A percentile compares a stretch with the other conserved stretches of the same genome.
Conservation (phyloP, 2,329 filamentous ascomycete genomes). For the Diplodia scrobiculata region DNA sequence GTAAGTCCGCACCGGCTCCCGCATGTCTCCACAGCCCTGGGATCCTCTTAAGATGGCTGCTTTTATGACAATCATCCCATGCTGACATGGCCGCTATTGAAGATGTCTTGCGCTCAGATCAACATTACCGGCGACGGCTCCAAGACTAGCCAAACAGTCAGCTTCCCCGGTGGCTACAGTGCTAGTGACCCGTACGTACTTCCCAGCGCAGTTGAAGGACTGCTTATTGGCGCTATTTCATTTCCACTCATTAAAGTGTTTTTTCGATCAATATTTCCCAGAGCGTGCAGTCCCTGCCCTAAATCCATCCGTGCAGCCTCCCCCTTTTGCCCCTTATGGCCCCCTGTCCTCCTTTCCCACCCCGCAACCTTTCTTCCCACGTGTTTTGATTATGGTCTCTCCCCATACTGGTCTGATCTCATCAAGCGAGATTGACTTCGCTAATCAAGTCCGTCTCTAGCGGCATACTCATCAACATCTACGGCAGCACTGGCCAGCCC, state of each 20-base stretch:
- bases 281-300: slow-evolving; percentile 2
- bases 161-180: slow-evolving; percentile 24
- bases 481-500: slow-evolving; percentile 32
- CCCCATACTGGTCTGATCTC: neutral
- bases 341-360: neutral
- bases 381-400: neutral
- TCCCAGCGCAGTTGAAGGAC: neutral
- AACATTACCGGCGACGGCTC: slow-evolving; percentile 24
- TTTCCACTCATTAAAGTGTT: neutral
- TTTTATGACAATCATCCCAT: neutral
- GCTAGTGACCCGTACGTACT: slow-evolving; percentile 21
- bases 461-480: slow-evolving; percentile 35
- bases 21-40: neutral
- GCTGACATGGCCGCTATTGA: neutral
- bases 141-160: slow-evolving; percentile 28
- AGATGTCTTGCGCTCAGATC: slow-evolving; percentile 27
- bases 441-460: slow-evolving; percentile 15
- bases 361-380: neutral
- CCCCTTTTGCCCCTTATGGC: slow-evolving; percentile 17
- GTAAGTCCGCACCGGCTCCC: slow-evolving; percentile 5
- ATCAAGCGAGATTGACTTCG: neutral
- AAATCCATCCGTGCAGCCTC: neutral
- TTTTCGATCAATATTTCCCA: slow-evolving; percentile 13
- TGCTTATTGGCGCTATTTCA: slow-evolving; percentile 1
- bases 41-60: neutral